Conservation (phyloP, 1,284 basidiomycete species). For the Waitea zeae region DNA sequence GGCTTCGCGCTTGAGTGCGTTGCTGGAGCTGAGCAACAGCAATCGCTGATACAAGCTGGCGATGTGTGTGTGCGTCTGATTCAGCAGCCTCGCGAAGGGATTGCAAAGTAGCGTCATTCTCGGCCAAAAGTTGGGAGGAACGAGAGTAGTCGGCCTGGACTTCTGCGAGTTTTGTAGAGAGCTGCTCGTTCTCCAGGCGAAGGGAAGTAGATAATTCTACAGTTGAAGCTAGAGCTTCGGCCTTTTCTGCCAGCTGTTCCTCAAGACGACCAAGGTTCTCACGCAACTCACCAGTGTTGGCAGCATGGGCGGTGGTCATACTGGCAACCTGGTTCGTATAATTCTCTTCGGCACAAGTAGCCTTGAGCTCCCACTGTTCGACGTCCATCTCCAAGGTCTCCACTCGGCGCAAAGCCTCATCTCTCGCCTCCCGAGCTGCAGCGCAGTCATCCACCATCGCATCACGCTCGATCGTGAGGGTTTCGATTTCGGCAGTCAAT, state of each 20-base stretch:
- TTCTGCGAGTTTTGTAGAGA: too few species aligned
- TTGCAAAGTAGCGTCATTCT: too few species aligned
- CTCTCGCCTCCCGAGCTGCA: slow-evolving; percentile 48
- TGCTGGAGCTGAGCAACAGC: too few species aligned
- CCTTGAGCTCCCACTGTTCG: slow-evolving; percentile 32
- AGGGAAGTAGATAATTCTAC: background rate
- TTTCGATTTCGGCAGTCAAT: slow-evolving; percentile 48
- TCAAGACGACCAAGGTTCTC: background rate
- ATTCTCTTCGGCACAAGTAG: slow-evolving; percentile 7
- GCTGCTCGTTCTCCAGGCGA: background rate
- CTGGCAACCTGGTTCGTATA: background rate
- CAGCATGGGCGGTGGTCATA: background rate
- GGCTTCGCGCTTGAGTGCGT: too few species aligned
- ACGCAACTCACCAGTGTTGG: background rate
- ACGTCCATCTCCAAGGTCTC: slow-evolving; percentile 27
- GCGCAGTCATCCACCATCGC: slow-evolving; percentile 71
- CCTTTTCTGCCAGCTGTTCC: background rate
- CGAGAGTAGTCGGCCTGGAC: too few species aligned
- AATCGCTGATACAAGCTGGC: too few species aligned
- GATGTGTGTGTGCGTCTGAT: too few species aligned
- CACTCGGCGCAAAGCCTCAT: slow-evolving; percentile 29
- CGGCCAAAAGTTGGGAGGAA: too few species aligned
- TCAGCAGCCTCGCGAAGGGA: too few species aligned
- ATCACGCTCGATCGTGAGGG: slow-evolving; percentile 40
- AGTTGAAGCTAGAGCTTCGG: background rate